Base-by-base conservation (phyloP, 148 eudicot genomes). In the Euryodendron excelsum region DNA sequence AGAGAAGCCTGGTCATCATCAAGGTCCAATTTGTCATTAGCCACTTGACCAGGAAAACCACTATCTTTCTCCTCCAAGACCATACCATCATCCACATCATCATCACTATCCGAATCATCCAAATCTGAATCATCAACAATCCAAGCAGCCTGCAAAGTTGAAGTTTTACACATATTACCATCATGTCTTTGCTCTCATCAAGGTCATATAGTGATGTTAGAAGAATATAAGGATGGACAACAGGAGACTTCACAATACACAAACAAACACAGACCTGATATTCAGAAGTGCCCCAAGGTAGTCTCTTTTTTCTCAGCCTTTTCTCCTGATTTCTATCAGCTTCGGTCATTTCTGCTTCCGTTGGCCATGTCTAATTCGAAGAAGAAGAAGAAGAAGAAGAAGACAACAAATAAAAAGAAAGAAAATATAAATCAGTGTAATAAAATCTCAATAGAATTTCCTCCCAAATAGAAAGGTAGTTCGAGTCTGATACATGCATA, bases 301-400 rank as follows among this genome's bases (percentile, higher is more conserved):
- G 84, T 53, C 47, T 81, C 82, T 80, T 89, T 82, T 86, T 93
- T 78, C 83, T 93, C 39, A 80, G 66, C 82, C 86, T 88, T 79
- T 84, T 93, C 81, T 87, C 92, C 81, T 83, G 84, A 77, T 84
- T 85, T 80, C 81, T 89, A 74, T 92, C 95, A 63, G 99, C 99
- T 81, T 92, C 97, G 41, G 86, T 91, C 98, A 96, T 93, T 85
- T 96, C 99, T 71, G 89, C 95, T 88, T 92, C 97, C 25, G 99
- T 93, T 61, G 99, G 99, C 98, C 98, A 96, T 56, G 99, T 96
- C 99, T 96, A 75, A 78, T 52, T 34, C 78, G 69, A 52, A 70
- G 64, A 81, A 27, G 34, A 73, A 83, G 0, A 50, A 64, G 27
- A 21, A 84, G n/a, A n/a, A n/a, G n/a, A n/a, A n/a, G n/a, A n/a